These are phyloP conservation scores for Setomelanomma holmii DNA, from an alignment of 2,329 filamentous ascomycete species.

Conservation along the genomic window DNA sequence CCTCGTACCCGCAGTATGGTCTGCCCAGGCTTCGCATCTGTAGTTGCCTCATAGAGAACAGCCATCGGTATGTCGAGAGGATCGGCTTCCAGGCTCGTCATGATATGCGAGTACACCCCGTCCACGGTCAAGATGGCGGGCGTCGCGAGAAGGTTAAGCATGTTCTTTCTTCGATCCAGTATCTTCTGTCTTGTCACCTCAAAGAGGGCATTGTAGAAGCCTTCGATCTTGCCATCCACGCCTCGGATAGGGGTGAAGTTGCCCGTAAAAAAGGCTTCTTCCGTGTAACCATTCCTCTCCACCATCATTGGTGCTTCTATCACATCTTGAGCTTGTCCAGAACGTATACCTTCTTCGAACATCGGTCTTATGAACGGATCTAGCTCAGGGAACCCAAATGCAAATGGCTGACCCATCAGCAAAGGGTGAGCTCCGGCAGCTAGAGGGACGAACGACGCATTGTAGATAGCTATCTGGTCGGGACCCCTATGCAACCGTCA, in stretches of 20 bases:
- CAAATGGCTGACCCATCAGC: slow-evolving; percentile 33
- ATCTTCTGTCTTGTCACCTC: slow-evolving; percentile 33
- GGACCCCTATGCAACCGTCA: slow-evolving; percentile 17
- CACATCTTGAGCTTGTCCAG: slow-evolving; percentile 24
- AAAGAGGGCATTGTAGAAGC: slow-evolving; percentile 37
- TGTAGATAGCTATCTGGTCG: slow-evolving; percentile 35
- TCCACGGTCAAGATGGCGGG: slow-evolving; percentile 15
- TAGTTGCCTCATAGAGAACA: slow-evolving; percentile 27
- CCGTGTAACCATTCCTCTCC: slow-evolving; percentile 26
- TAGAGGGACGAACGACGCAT: slow-evolving; percentile 27
- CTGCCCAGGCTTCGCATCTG: background rate
- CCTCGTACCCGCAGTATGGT: slow-evolving; percentile 24
- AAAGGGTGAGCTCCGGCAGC: slow-evolving; percentile 27
- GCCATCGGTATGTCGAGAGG: slow-evolving; percentile 30
- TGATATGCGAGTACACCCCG: slow-evolving; percentile 21
- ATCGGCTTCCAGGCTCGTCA: slow-evolving; percentile 26
- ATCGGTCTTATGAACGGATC: slow-evolving; percentile 20
- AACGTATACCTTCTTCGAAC: slow-evolving; percentile 23
- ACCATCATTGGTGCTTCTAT: slow-evolving; percentile 24
- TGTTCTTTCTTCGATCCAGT: slow-evolving; percentile 29
- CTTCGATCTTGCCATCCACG: slow-evolving; percentile 18
- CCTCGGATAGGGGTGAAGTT: slow-evolving; percentile 30
- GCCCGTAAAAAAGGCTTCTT: slow-evolving; percentile 35
- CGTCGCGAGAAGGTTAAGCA: slow-evolving; percentile 33
- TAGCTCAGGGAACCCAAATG: slow-evolving; percentile 28